A percentile compares a stretch with the other conserved stretches of the same genome.
Evolutionary conservation across 2,329 filamentous ascomycete genomes (phyloP).

Genomic region (Westerdykella ornata): DNA sequence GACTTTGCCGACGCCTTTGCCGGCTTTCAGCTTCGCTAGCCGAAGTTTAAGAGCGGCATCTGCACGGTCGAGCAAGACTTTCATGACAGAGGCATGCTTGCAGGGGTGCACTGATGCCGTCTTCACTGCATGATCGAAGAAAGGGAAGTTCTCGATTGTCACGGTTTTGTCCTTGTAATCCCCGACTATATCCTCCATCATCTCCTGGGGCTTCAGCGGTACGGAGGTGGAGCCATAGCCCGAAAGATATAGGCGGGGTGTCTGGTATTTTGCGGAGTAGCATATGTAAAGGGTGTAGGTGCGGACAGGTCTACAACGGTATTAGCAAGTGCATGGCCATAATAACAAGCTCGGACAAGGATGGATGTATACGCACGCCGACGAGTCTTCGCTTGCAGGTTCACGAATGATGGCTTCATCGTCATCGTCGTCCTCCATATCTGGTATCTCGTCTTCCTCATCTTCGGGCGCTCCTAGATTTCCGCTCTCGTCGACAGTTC

Average conservation of each 20-base stretch:
- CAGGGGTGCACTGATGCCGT: constrained; percentile 97
- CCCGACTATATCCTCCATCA: constrained; percentile 96
- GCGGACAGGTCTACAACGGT: constrained; percentile 59
- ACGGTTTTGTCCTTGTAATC: constrained; percentile 99
- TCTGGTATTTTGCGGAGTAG: constrained; percentile 94
- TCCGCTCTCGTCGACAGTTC: constrained; percentile 82
- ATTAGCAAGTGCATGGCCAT: constrained; percentile 10
- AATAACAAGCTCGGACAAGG: not conserved
- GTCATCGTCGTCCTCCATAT: constrained; percentile 97
- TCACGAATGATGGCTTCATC: constrained; percentile 83
- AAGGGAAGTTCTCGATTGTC: constrained; percentile 94
- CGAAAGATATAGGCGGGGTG: constrained; percentile 88
- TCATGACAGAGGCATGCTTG: constrained; percentile 97
- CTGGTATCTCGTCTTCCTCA: constrained; percentile 74
- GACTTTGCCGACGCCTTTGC: constrained; percentile 48
- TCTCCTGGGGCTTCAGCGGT: constrained; percentile 71
- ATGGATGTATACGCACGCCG: constrained; percentile 44
- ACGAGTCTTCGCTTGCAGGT: constrained; percentile 46
- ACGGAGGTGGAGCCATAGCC: constrained; percentile 76
- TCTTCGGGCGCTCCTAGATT: constrained; percentile 72
- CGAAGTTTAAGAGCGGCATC: constrained; percentile 88
- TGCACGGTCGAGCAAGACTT: constrained; percentile 88
- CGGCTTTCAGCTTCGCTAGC: constrained; percentile 68
- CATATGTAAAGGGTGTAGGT: constrained; percentile 99
- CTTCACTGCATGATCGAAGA: constrained; percentile 84